Evolutionary conservation across 768 basidiomycete genomes (phyloP).

Genomic region (Gelatoporia subvermispora): DNA sequence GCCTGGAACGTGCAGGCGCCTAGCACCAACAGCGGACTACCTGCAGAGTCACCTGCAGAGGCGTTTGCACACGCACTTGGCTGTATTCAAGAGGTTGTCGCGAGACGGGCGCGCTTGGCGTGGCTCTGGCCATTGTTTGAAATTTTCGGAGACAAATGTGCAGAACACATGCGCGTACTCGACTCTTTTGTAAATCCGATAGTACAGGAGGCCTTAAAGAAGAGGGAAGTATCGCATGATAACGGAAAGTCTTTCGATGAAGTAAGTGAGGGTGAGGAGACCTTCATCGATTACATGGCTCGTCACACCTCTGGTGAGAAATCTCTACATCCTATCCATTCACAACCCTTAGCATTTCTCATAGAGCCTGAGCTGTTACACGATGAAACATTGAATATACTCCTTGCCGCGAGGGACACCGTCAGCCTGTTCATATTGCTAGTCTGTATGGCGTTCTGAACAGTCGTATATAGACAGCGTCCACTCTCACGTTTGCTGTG

Average conservation of each 20-base stretch:
- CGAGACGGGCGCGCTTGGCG: slow-evolving; percentile 33
- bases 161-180: slow-evolving; percentile 37
- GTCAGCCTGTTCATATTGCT: slow-evolving; percentile 8
- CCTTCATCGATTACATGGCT: slow-evolving; percentile 37
- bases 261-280: slow-evolving; percentile 29
- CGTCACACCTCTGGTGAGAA: slow-evolving; percentile 33
- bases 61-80: slow-evolving; percentile 37
- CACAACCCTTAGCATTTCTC: neutral
- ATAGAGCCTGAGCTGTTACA: slow-evolving; percentile 26
- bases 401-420: slow-evolving; percentile 31
- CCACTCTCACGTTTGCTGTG: slow-evolving; percentile 27
- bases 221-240: slow-evolving; percentile 27
- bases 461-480: slow-evolving; percentile 22
- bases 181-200: slow-evolving; percentile 45
- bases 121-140: slow-evolving; percentile 41
- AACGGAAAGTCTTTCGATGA: neutral
- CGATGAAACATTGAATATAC: slow-evolving; percentile 31
- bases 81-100: slow-evolving; percentile 28
- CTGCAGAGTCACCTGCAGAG: slow-evolving; percentile 23
- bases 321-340: neutral
- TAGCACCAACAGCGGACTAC: slow-evolving; percentile 5
- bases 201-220: slow-evolving; percentile 36
- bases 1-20: slow-evolving; percentile 25
- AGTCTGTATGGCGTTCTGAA: neutral
- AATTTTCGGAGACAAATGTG: slow-evolving; percentile 37